Conservation (phyloP, 2,329 filamentous ascomycete genomes). For the Claviceps sp. region DNA sequence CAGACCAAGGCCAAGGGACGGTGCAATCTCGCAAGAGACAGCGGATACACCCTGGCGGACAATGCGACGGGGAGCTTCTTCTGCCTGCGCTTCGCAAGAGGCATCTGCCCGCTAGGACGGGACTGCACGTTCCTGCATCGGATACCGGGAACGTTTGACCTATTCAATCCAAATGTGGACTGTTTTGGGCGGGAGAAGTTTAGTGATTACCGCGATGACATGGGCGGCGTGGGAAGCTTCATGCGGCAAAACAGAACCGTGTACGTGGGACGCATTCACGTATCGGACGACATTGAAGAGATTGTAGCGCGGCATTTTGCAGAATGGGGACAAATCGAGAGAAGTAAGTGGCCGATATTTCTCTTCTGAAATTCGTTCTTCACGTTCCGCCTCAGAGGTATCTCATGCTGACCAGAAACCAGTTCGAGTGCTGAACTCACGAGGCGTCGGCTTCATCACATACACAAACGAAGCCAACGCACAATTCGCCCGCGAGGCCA, state of each 20-base stretch:
- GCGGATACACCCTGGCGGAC: conserved; percentile 68
- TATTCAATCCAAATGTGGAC: conserved; percentile 89
- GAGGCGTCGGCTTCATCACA: conserved; percentile 90
- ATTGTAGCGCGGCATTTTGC: conserved; percentile 88
- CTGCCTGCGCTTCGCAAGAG: conserved; percentile 83
- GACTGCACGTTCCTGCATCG: conserved; percentile 93
- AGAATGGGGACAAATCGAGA: conserved; percentile 90
- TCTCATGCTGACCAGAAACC: neutral
- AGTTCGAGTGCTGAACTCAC: conserved; percentile 69
- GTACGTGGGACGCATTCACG: conserved; percentile 87
- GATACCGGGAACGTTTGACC: conserved; percentile 71
- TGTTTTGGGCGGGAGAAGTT: conserved; percentile 85
- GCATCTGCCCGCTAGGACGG: conserved; percentile 68
- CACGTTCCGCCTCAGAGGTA: neutral
- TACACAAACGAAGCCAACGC: conserved; percentile 83
- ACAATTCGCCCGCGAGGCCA: conserved; percentile 86
- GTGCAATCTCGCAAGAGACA: conserved; percentile 73
- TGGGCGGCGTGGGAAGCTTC: conserved; percentile 93
- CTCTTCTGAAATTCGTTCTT: neutral
- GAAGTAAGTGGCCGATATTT: conserved; percentile 32
- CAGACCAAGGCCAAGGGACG: conserved; percentile 74
- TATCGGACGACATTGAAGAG: conserved; percentile 94
- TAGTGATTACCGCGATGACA: conserved; percentile 87
- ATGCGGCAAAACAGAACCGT: conserved; percentile 88
- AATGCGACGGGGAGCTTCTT: conserved; percentile 72